Evolutionary conservation across 495 filamentous ascomycete species (phyloP).

Genomic region (Penicillium steckii): DNA sequence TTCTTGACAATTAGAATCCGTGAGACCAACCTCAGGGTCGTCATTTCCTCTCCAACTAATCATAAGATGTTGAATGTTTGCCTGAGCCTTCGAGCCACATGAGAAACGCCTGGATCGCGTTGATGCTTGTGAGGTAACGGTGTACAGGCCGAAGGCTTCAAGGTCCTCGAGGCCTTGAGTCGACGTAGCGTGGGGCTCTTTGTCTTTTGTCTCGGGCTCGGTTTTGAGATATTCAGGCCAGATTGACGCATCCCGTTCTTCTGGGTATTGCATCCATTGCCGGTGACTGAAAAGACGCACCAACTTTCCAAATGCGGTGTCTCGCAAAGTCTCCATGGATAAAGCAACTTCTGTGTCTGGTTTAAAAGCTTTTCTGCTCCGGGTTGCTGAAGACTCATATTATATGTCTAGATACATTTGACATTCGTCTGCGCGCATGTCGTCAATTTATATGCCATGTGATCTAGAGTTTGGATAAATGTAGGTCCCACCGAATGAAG

Average conservation of each 20-base stretch:
- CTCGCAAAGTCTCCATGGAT: constrained; percentile 28
- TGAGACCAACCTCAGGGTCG: constrained; percentile 34
- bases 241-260: constrained; percentile 32
- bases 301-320: constrained; percentile 34
- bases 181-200: constrained; percentile 14
- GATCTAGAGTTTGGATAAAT: too few species aligned
- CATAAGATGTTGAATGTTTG: constrained; percentile 1
- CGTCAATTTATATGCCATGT: too few species aligned
- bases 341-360: too few species aligned
- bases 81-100: too few species aligned
- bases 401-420: not conserved
- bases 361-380: not conserved
- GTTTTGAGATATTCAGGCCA: constrained; percentile 37
- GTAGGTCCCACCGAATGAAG: not conserved
- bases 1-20: not conserved
- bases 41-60: constrained; percentile 24
- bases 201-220: constrained; percentile 21
- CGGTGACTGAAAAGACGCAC: constrained; percentile 29
- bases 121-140: constrained; percentile 18
- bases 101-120: too few species aligned
- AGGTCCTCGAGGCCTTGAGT: constrained; percentile 15
- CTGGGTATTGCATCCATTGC: constrained; percentile 30
- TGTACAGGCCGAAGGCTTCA: constrained; percentile 15
- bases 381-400: not conserved
- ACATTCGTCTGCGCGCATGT: too few species aligned